These are phyloP conservation scores for Serendipita vermifera DNA, from an alignment of 768 basidiomycete genomes.

Conservation along the genomic window DNA sequence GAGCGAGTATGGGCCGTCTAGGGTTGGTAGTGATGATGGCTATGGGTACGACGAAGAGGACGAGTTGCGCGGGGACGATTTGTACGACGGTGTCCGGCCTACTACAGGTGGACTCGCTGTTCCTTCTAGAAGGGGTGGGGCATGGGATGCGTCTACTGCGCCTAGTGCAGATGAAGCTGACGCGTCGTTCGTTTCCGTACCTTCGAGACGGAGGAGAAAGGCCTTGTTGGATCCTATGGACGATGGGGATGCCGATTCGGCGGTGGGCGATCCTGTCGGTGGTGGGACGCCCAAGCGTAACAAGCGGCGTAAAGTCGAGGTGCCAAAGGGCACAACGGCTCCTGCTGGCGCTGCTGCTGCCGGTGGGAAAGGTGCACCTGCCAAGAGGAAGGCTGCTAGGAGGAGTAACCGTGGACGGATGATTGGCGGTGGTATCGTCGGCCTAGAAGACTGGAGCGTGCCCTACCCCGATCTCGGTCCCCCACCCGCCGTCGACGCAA, in stretches of 20 bases:
- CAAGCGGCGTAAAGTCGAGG: constrained; percentile 16
- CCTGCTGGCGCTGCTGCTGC: constrained; percentile 24
- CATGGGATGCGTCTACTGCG: background rate
- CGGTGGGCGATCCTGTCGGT: background rate
- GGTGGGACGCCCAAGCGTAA: background rate
- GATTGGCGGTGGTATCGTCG: background rate
- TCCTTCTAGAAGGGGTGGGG: background rate
- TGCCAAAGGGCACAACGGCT: constrained; percentile 46
- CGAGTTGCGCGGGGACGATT: background rate
- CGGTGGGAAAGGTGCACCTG: constrained; percentile 11
- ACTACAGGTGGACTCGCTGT: background rate
- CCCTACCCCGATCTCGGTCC: constrained; percentile 23
- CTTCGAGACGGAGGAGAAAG: background rate
- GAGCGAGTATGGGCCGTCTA: too few species aligned
- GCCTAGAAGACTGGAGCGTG: constrained; percentile 14
- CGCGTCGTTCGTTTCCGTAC: background rate
- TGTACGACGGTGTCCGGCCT: background rate
- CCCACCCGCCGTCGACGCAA: constrained; percentile 18
- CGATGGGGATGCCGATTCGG: background rate
- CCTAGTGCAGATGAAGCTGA: background rate
- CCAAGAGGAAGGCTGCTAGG: constrained; percentile 10
- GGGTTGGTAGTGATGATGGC: background rate
- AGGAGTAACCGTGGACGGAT: constrained; percentile 24
- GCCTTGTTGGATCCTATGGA: background rate
- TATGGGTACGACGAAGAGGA: background rate